Percentiles rank a stretch among this genome's conserved stretches.
These are phyloP conservation scores for Blastocystis sp. DNA, from an alignment of 352 stramenopile genomes.

Conservation along the genomic window DNA sequence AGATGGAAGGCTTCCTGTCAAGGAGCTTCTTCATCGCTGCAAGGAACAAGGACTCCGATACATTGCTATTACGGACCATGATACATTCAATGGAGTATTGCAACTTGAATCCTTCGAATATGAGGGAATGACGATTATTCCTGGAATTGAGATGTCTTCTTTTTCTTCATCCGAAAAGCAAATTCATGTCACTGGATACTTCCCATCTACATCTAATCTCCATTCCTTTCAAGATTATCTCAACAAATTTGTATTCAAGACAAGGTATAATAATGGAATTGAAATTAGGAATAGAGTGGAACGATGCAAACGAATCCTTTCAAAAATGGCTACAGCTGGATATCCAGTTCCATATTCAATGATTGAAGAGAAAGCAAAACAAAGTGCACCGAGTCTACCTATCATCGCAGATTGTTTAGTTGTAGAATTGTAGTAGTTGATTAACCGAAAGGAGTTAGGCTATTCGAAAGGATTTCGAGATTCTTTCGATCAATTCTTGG, in stretches of 20 bases:
- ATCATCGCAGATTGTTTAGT: constrained; percentile 44
- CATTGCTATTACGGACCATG: constrained; percentile 52
- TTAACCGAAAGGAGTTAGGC: not conserved
- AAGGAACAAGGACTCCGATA: not conserved
- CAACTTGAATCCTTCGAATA: not conserved
- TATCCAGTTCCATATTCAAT: constrained; percentile 35
- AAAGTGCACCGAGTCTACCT: constrained; percentile 36
- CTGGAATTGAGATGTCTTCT: constrained; percentile 32
- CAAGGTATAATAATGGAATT: not conserved
- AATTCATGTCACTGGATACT: constrained; percentile 42
- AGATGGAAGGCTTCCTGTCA: constrained; percentile 29
- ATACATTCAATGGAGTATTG: constrained; percentile 19
- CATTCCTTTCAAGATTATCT: not conserved
- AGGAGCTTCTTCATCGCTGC: not conserved
- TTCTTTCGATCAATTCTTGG: not conserved
- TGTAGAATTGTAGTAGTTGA: not conserved
- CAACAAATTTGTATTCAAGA: not conserved
- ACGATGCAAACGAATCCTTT: constrained; percentile 37
- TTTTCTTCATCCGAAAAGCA: constrained; percentile 11
- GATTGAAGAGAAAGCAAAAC: constrained; percentile 34
- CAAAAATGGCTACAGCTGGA: not conserved
- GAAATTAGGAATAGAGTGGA: not conserved
- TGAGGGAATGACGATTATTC: constrained; percentile 25
- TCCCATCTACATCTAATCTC: constrained; percentile 5
- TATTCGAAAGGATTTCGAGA: not conserved